Percentiles rank a stretch among this genome's conserved stretches.
These are phyloP conservation scores for Cyamopsis tetragonoloba DNA, from an alignment of 306 rosid genomes.

Conservation along the genomic window DNA sequence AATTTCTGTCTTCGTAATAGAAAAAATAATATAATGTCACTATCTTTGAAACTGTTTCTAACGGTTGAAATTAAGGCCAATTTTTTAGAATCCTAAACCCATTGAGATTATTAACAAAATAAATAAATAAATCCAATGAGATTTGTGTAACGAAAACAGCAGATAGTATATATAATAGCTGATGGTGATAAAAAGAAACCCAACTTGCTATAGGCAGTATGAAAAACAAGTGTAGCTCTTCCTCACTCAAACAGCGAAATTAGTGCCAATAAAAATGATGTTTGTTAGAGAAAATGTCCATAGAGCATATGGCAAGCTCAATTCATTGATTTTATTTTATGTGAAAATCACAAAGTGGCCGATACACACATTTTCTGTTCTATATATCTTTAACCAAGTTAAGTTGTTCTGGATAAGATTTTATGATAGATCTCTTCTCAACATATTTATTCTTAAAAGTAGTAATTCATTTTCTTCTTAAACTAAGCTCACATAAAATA, in stretches of 20 bases:
- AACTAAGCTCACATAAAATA: no score
- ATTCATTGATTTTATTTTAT: background rate
- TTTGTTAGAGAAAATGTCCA: conserved; percentile 15
- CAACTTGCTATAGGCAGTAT: background rate
- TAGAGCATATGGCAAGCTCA: conserved; percentile 3
- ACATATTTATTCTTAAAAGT: no score
- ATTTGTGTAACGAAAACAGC: background rate
- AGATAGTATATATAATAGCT: background rate
- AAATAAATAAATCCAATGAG: background rate
- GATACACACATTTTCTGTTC: no score
- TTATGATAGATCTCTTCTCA: no score
- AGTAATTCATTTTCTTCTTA: no score
- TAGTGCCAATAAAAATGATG: conserved; percentile 7
- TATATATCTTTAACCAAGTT: no score
- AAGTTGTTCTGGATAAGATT: background rate
- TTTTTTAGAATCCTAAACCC: no score
- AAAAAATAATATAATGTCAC: conserved; percentile 5
- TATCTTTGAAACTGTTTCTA: background rate
- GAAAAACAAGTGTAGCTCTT: background rate
- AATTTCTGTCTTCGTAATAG: no score
- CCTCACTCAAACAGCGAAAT: conserved; percentile 22
- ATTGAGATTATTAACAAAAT: no score
- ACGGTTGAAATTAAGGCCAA: no score
- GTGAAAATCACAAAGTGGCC: background rate
- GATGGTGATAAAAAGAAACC: background rate